Conservation (phyloP, 2,329 filamentous ascomycete genomes). For the Bimuria novae-zelandiae region DNA sequence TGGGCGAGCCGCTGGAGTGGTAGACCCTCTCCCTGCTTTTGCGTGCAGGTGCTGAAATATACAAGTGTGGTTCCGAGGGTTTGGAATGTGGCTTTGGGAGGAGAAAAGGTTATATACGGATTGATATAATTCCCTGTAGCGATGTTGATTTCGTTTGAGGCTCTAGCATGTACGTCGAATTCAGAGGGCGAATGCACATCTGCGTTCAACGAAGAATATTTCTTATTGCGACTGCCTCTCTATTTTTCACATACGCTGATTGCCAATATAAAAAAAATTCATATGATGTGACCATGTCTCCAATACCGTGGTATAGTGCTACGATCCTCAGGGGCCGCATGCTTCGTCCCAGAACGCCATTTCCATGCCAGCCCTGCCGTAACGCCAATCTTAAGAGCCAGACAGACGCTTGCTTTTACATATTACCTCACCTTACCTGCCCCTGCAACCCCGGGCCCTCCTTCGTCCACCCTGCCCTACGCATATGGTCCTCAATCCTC, state of each 20-base stretch:
- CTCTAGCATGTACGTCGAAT: neutral
- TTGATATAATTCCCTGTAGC: neutral
- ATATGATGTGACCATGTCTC: too few species aligned
- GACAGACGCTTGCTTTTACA: too few species aligned
- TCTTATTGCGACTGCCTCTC: too few species aligned
- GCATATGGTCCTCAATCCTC: conserved; percentile 85
- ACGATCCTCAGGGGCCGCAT: neutral
- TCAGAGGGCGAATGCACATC: neutral
- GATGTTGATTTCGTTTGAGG: neutral
- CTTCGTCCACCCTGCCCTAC: conserved; percentile 77
- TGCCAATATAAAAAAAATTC: too few species aligned
- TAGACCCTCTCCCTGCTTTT: conserved; percentile 48
- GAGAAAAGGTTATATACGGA: too few species aligned
- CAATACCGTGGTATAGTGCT: neutral
- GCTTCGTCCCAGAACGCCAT: conserved; percentile 15
- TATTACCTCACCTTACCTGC: conserved; percentile 18
- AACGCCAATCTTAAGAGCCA: too few species aligned
- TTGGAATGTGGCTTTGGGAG: neutral
- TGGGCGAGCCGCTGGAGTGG: conserved; percentile 89
- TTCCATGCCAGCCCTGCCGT: neutral
- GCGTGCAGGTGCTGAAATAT: neutral
- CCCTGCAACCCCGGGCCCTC: conserved; percentile 62
- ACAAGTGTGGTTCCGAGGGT: neutral
- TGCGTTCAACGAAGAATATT: too few species aligned
- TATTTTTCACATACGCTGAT: too few species aligned